These are phyloP conservation scores for Lepidium campestre DNA, from an alignment of 441 rosid genomes.

Conservation along the genomic window DNA sequence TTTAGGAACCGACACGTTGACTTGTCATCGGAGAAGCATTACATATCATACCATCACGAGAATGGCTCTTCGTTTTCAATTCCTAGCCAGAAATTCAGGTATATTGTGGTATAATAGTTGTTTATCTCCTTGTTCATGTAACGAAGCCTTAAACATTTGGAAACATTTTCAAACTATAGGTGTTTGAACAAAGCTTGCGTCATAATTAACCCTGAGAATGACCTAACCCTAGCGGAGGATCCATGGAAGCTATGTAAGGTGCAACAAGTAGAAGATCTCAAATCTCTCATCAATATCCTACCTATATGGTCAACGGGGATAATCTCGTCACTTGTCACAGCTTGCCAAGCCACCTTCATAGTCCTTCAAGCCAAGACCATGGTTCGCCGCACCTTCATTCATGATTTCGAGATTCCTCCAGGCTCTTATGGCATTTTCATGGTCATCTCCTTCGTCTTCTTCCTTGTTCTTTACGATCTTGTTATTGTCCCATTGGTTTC, in stretches of 20 bases:
- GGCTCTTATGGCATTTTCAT: slow-evolving; percentile 40
- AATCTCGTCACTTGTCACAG: slow-evolving; percentile 26
- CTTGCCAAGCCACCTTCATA: slow-evolving; percentile 35
- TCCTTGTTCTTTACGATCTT: slow-evolving; percentile 41
- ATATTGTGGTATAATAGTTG: not conserved
- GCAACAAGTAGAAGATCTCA: slow-evolving; percentile 62
- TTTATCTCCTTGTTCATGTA: not conserved
- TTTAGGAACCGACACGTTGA: slow-evolving; percentile 30
- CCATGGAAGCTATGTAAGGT: slow-evolving; percentile 56
- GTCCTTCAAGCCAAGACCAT: slow-evolving; percentile 47
- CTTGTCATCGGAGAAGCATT: slow-evolving; percentile 16
- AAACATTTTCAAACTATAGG: slow-evolving; percentile 23
- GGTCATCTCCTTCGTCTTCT: slow-evolving; percentile 25
- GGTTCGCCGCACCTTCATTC: slow-evolving; percentile 46
- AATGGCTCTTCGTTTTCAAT: slow-evolving; percentile 20
- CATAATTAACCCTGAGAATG: slow-evolving; percentile 25
- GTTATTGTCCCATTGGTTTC: slow-evolving; percentile 38
- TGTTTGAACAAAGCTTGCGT: slow-evolving; percentile 60
- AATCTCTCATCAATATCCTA: slow-evolving; percentile 43
- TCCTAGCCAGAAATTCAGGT: slow-evolving; percentile 57
- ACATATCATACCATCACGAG: slow-evolving; percentile 7
- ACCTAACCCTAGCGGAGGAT: slow-evolving; percentile 33
- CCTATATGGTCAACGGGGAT: slow-evolving; percentile 67
- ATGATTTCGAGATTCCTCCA: slow-evolving; percentile 56
- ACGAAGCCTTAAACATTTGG: not conserved